Evolutionary conservation across 139 green algal genomes (phyloP), one percentile per base, ranked within the genome.

Genomic region (Choricystis sp.): DNA sequence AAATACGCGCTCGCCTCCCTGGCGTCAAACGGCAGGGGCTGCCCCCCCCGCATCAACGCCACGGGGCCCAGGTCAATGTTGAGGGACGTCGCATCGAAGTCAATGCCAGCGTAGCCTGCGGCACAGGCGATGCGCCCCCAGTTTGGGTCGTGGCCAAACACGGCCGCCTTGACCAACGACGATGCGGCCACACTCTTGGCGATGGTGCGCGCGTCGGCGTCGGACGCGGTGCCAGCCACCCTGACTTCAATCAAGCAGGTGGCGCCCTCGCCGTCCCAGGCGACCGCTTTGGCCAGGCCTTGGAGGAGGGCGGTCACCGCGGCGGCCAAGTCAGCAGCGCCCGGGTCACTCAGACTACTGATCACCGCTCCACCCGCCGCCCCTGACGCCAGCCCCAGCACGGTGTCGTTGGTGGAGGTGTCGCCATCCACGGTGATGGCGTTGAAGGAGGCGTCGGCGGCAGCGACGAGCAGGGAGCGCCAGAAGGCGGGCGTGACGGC

Each of bases 141-240:
- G 83, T 99, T 99, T 60, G 93, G 93, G 72, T 99, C 93, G 58
- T 91, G 82, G 9, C 93, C 93, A 67, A 93, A 99, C 27, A 99
- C 80, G 57, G 93, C 93, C 3, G 80, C 70, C 81, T 98, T 98
- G 30, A 82, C 78, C 0, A 98, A 81, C 24, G 76, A 89, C 23
- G 83, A 94, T 24, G 75, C 81, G 0, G 79, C 82, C 20, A 98
- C 82, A 29, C 75, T 88, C 56, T 81, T 80, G 2, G 88, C 87
- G 0, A 97, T 82, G 5, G n/a, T n/a, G n/a, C 64, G 40, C 1
- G 87, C 87, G 5, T 67, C 83, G 0, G 62, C 77, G 48, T 85
- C 66, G 48, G 66, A 30, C 2, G 55, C 25, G 0, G 82, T 77
- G 0, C 83, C 80, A 0, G 40, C 60, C n/a, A 86, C 77, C 49